phyloP scores from a whole-genome alignment of 1,139 yeast genomes.

The Sugiyamaella sp. region DNA sequence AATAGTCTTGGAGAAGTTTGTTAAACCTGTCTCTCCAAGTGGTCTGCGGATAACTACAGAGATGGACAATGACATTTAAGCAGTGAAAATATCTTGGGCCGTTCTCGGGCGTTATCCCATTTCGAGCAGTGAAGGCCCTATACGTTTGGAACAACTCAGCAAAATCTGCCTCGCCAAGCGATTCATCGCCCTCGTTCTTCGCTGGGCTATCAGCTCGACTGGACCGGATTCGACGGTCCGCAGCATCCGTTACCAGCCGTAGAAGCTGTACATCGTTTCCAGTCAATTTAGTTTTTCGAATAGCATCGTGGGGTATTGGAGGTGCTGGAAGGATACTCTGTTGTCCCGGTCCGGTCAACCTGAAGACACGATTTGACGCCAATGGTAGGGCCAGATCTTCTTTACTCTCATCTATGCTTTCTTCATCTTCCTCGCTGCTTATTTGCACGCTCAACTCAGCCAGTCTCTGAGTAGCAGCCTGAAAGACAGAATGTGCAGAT shows the following conservation, averaged over 20 bases:
- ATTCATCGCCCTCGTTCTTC: constrained; percentile 5
- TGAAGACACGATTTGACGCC: no score
- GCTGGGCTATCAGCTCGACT: constrained; percentile 4
- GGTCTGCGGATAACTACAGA: constrained; percentile 27
- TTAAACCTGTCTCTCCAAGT: constrained; percentile 31
- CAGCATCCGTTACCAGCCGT: constrained; percentile 30
- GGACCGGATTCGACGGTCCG: constrained; percentile 26
- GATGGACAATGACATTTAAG: constrained; percentile 28
- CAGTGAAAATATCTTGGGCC: constrained; percentile 28
- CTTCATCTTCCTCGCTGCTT: constrained; percentile 18
- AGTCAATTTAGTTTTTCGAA: constrained; percentile 8
- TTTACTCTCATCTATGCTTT: constrained; percentile 4
- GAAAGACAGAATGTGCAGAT: constrained; percentile 6
- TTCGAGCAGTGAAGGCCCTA: constrained; percentile 31
- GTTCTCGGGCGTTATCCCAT: constrained; percentile 25
- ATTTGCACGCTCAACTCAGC: constrained; percentile 7
- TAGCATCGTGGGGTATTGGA: neutral
- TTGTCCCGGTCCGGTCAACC: neutral
- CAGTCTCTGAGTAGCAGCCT: constrained; percentile 15
- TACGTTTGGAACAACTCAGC: constrained; percentile 33
- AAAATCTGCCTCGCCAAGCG: constrained; percentile 26
- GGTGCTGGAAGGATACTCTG: neutral
- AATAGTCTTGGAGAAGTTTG: constrained; percentile 27
- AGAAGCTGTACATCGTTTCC: constrained; percentile 30
- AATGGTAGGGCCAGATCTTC: constrained; percentile 1